These are phyloP conservation scores for Dictyostelium intermedium DNA, from an alignment of 78 protist genomes.

Conservation along the genomic window DNA sequence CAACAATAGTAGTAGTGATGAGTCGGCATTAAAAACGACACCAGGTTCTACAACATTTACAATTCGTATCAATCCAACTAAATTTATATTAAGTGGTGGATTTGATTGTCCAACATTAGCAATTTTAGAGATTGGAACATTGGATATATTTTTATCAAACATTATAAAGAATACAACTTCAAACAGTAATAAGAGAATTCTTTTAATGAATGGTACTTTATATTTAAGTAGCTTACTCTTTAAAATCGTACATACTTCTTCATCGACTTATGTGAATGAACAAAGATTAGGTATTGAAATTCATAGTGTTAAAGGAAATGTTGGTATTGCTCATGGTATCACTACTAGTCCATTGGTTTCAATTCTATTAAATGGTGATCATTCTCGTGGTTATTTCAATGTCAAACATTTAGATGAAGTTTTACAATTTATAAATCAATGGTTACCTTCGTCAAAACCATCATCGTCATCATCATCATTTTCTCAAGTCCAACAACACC, in stretches of 20 bases:
- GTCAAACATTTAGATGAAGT: constrained; percentile 56
- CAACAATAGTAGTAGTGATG: neutral
- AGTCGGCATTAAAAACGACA: neutral
- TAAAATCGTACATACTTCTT: constrained; percentile 20
- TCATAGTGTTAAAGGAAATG: constrained; percentile 24
- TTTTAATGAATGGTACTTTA: constrained; percentile 66
- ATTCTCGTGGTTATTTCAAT: constrained; percentile 32
- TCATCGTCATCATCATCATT: neutral
- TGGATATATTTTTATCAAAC: constrained; percentile 49
- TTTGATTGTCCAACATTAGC: constrained; percentile 26
- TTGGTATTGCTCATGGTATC: constrained; percentile 74
- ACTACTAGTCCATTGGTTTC: constrained; percentile 48
- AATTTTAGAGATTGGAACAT: constrained; percentile 44
- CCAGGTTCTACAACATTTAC: constrained; percentile 65
- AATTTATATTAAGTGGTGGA: constrained; percentile 32
- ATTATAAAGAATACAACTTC: constrained; percentile 39
- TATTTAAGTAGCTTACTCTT: constrained; percentile 28
- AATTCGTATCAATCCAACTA: constrained; percentile 56
- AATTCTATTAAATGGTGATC: constrained; percentile 19
- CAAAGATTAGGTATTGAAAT: constrained; percentile 45
- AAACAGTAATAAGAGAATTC: neutral
- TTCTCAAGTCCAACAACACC: neutral
- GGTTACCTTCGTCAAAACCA: constrained; percentile 40
- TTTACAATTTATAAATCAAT: constrained; percentile 10
- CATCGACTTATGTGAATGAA: neutral